A percentile compares a stretch with the other conserved stretches of the same genome.
Conservation (phyloP, 2,329 filamentous ascomycete genomes). For the Mycosphaerella sp. region DNA sequence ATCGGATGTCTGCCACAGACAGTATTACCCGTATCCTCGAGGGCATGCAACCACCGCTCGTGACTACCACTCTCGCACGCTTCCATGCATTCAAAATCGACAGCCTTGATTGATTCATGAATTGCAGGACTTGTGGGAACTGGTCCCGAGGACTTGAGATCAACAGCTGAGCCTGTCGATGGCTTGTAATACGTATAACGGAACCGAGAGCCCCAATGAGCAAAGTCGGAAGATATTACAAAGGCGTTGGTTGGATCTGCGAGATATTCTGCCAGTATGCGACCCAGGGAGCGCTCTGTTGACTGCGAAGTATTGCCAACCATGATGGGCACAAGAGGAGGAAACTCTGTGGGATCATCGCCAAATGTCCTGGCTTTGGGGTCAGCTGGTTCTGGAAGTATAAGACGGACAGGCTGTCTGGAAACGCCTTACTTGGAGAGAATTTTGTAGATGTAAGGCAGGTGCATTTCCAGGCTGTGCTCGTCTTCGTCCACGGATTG, state of each 20-base stretch:
- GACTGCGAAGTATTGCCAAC: conserved; percentile 64
- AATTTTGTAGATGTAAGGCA: conserved; percentile 85
- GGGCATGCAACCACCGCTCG: conserved; percentile 59
- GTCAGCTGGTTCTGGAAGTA: conserved; percentile 3
- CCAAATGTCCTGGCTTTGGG: conserved; percentile 28
- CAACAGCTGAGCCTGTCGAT: conserved; percentile 36
- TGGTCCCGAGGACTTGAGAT: conserved; percentile 39
- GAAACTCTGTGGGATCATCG: conserved; percentile 49
- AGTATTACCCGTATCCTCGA: conserved; percentile 74
- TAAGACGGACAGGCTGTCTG: background rate
- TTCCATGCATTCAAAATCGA: conserved; percentile 78
- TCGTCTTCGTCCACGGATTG: conserved; percentile 65
- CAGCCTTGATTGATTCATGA: conserved; percentile 72
- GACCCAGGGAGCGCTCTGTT: conserved; percentile 63
- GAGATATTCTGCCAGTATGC: conserved; percentile 70
- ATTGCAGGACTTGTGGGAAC: conserved; percentile 52
- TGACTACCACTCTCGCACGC: conserved; percentile 74
- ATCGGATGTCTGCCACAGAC: conserved; percentile 95
- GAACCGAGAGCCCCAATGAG: conserved; percentile 87
- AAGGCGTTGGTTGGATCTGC: conserved; percentile 70
- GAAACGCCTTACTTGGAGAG: conserved; percentile 42
- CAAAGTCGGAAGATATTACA: conserved; percentile 91
- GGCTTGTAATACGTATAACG: conserved; percentile 72
- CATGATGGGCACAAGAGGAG: conserved; percentile 76
- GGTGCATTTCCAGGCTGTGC: conserved; percentile 94